Conservation (phyloP, 192 early-diverging fungal genomes). For the Coemansia sp. region DNA sequence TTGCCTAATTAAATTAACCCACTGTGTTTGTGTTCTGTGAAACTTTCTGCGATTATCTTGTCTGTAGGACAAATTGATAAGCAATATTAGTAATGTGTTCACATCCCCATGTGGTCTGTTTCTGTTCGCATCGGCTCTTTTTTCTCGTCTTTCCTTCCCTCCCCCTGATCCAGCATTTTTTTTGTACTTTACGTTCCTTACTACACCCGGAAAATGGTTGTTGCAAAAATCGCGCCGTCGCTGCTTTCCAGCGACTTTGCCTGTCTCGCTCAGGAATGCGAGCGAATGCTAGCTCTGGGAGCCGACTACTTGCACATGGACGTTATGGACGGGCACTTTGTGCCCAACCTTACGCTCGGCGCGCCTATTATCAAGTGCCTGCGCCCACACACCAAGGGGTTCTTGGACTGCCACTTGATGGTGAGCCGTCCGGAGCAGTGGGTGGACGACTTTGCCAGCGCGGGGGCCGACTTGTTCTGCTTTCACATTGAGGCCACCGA, state of each 20-base stretch:
- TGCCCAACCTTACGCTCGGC: slow-evolving; percentile 94
- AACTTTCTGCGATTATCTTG: neutral
- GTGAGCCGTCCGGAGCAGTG: slow-evolving; percentile 75
- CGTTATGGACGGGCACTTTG: slow-evolving; percentile 98
- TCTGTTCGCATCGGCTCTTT: neutral
- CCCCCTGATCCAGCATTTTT: neutral
- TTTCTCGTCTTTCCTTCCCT: neutral
- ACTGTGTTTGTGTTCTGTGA: neutral
- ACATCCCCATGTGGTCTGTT: neutral
- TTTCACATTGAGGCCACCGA: slow-evolving; percentile 93
- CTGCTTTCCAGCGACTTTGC: slow-evolving; percentile 91
- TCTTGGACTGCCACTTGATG: slow-evolving; percentile 86
- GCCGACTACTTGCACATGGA: slow-evolving; percentile 91
- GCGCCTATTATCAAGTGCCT: slow-evolving; percentile 88
- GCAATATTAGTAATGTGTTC: neutral
- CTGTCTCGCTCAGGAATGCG: slow-evolving; percentile 75
- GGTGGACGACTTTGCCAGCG: slow-evolving; percentile 92
- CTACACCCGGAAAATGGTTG: slow-evolving; percentile 52
- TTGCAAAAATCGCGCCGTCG: slow-evolving; percentile 86
- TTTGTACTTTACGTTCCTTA: neutral
- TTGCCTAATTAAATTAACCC: too few relatives aligned
- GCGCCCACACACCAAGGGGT: slow-evolving; percentile 84
- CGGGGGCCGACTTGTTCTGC: slow-evolving; percentile 82
- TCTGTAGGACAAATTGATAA: neutral
- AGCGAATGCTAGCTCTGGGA: slow-evolving; percentile 85